Base-by-base conservation (phyloP, 176 grass and related monocot genomes). In the Lolium perenne region DNA sequence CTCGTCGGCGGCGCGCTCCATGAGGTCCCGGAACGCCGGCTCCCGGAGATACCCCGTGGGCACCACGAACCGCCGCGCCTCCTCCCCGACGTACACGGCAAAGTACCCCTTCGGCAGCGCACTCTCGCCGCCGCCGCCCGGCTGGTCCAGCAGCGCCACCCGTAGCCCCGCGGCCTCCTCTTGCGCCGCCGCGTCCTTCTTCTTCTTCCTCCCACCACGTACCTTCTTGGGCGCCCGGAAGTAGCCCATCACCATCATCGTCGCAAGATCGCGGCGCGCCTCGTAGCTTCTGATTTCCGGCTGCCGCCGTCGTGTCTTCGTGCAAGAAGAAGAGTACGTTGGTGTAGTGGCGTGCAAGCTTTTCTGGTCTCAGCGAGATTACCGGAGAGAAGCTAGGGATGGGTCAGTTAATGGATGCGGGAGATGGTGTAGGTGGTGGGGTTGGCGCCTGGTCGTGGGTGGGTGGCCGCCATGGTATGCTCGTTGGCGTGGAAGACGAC, bases 1-100 rank as follows among this genome's bases (percentile, higher is more conserved):
- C 83, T 95, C 93, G 77, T 95, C 88, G 70, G 88, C 88, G 50
- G 84, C 83, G 58, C 68, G 81, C 86, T 92, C 91, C 93, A 95
- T 92, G 9, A 92, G 76, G 5, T 83, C 86, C 71, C 41, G 85
- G 80, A 95, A 92, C 56, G 77, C 72, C 22, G 88, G 90, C 49
- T 86, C 80, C 14, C 58, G 74, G 35, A 95, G 93, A 82, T 85
- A 89, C 17, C 32, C 82, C 22, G 88, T 95, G 1, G 88, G 88
- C 80, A 95, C 91, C 49, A 92, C 83, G 82, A 92, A 92, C 29
- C 88, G 86, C 71, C 82, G 80, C 65, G 82, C 79, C 13, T 89
- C 88, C 16, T 82, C 73, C 0, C 91, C 93, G 64, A 82, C 91
- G 49, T 95, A 95, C 80, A 95, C 93, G 29, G 86, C 88, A 86